Conservation (phyloP, 129 eudicot genomes). For the Lactuca saligna region DNA sequence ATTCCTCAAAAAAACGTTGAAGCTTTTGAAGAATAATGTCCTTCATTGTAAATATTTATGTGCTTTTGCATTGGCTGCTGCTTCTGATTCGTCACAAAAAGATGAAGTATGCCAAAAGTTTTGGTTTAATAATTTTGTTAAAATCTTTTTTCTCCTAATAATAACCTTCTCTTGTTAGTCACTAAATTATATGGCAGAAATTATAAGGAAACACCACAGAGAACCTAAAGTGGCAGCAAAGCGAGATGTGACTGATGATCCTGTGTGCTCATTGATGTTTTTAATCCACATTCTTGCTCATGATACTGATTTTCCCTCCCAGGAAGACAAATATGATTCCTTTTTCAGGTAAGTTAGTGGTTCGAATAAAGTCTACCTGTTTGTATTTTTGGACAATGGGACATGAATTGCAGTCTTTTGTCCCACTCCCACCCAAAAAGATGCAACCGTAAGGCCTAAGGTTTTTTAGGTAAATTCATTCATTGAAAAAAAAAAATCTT, state of each 20-base stretch:
- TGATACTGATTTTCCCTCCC: constrained; percentile 57
- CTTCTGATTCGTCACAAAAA: constrained; percentile 40
- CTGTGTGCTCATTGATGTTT: constrained; percentile 65
- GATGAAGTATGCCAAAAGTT: constrained; percentile 37
- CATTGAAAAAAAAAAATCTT: neutral
- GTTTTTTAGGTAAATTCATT: too few relatives aligned
- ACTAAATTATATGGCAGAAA: constrained; percentile 64
- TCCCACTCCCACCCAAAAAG: neutral
- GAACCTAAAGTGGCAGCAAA: constrained; percentile 33
- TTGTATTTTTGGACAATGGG: too few relatives aligned
- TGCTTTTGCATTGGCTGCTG: constrained; percentile 74
- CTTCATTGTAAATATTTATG: constrained; percentile 78
- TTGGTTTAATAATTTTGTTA: constrained; percentile 30
- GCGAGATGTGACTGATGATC: constrained; percentile 45
- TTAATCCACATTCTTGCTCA: constrained; percentile 90
- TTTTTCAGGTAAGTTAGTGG: constrained; percentile 58
- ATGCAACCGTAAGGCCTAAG: neutral
- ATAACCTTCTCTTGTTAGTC: constrained; percentile 40
- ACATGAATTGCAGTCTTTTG: too few relatives aligned
- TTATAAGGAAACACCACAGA: constrained; percentile 45
- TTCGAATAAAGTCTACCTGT: neutral
- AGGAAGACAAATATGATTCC: constrained; percentile 37
- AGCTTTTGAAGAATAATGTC: constrained; percentile 53
- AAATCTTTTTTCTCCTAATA: constrained; percentile 13
- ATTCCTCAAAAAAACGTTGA: constrained; percentile 63